Percentiles rank a stretch among this genome's conserved stretches.
These are phyloP conservation scores for Xerocomellus chrysenteron DNA, from an alignment of 768 basidiomycete genomes.

Conservation along the genomic window DNA sequence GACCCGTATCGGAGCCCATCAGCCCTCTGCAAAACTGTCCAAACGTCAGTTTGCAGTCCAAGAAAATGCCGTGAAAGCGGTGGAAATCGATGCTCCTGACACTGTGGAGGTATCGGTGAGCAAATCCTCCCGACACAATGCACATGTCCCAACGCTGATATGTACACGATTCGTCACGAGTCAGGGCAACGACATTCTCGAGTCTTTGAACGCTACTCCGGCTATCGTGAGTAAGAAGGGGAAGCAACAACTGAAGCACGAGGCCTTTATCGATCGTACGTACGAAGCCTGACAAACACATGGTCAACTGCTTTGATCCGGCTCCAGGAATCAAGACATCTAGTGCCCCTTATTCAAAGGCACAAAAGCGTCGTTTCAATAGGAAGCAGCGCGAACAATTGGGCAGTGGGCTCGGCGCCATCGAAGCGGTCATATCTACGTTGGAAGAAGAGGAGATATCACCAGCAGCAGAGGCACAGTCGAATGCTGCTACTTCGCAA, in stretches of 20 bases:
- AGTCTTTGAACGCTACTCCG: slow-evolving; percentile 32
- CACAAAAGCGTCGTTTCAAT: slow-evolving; percentile 67
- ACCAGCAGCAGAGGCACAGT: slow-evolving; percentile 14
- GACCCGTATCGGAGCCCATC: slow-evolving; percentile 46
- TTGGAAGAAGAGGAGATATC: slow-evolving; percentile 41
- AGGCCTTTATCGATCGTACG: slow-evolving; percentile 67
- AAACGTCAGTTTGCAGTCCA: slow-evolving; percentile 52
- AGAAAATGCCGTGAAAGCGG: slow-evolving; percentile 46
- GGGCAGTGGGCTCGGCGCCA: slow-evolving; percentile 48
- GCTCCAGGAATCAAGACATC: slow-evolving; percentile 48
- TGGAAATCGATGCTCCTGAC: slow-evolving; percentile 43
- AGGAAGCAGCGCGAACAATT: slow-evolving; percentile 65
- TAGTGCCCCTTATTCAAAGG: slow-evolving; percentile 63
- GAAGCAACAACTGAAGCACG: slow-evolving; percentile 62
- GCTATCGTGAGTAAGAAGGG: slow-evolving; percentile 56
- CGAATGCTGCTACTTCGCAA: slow-evolving; percentile 18
- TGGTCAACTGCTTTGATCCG: background rate
- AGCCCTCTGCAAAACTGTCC: slow-evolving; percentile 48
- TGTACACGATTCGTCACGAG: background rate
- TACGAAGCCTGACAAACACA: background rate
- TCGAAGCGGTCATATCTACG: slow-evolving; percentile 53
- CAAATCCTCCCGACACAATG: background rate
- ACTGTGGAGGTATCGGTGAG: slow-evolving; percentile 42
- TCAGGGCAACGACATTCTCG: slow-evolving; percentile 47
- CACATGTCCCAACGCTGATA: background rate